Percentiles rank a stretch among this genome's conserved stretches.
Conservation (phyloP, 345 rosid genomes). For the Gossypium australe region DNA sequence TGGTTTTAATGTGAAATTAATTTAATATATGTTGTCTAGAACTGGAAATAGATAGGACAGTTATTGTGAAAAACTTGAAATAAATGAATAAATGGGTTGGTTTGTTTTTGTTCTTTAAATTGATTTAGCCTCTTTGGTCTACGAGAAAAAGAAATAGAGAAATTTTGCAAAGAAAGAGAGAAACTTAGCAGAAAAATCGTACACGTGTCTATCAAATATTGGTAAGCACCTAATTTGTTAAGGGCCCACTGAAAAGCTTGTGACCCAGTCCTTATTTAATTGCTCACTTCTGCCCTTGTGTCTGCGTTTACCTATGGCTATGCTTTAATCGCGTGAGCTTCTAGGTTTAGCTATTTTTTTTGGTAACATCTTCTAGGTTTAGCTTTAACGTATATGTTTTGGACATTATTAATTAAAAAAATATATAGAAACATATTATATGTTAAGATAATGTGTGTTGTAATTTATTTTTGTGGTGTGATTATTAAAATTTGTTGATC, state of each 20-base stretch:
- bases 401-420: background rate
- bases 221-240: background rate
- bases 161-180: too few species aligned
- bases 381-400: background rate
- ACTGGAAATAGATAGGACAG: background rate
- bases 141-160: background rate
- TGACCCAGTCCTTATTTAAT: background rate
- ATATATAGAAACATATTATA: too few species aligned
- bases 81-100: background rate
- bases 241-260: background rate
- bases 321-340: too few species aligned
- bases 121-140: too few species aligned
- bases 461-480: too few species aligned
- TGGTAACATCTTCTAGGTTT: too few species aligned
- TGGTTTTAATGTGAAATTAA: background rate
- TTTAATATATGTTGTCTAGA: background rate
- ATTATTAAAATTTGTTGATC: too few species aligned
- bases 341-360: too few species aligned
- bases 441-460: too few species aligned
- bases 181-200: background rate
- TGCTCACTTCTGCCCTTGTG: background rate
- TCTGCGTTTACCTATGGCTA: too few species aligned
- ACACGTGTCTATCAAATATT: background rate
- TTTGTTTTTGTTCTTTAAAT: too few species aligned
- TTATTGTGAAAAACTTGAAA: background rate